phyloP scores from a whole-genome alignment of 179 eudicot species.

The Vitellaria paradoxa region DNA sequence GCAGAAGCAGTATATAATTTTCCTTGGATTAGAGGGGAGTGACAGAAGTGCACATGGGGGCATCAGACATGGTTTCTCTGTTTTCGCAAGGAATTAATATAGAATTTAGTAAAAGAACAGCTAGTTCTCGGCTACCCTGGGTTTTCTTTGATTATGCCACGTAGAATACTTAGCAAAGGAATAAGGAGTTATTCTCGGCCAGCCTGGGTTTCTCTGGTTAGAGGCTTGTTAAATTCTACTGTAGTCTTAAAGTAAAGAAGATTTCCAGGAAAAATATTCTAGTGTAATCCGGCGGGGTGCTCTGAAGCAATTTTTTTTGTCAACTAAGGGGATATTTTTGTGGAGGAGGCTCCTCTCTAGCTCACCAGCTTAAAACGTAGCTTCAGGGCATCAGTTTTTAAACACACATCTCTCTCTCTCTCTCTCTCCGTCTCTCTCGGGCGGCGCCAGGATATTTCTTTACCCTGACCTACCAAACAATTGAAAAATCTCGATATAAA shows the following conservation, averaged over 20 bases:
- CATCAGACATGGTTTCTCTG: conserved; percentile 16
- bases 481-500: too few relatives aligned
- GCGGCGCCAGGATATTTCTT: too few relatives aligned
- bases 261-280: not conserved
- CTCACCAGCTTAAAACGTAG: not conserved
- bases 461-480: too few relatives aligned
- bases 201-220: conserved; percentile 7
- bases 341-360: not conserved
- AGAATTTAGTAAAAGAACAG: not conserved
- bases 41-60: conserved; percentile 29
- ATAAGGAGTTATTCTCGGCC: conserved; percentile 14
- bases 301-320: not conserved
- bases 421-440: too few relatives aligned
- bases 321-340: too few relatives aligned
- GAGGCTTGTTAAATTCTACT: conserved; percentile 23
- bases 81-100: conserved; percentile 5
- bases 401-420: too few relatives aligned
- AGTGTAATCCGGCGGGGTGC: not conserved
- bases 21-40: not conserved
- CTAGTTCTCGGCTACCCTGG: too few relatives aligned
- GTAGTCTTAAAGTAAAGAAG: not conserved
- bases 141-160: too few relatives aligned
- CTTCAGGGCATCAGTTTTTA: not conserved
- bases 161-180: conserved; percentile 8
- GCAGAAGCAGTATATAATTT: too few relatives aligned